Percentiles rank a stretch among this genome's conserved stretches.
Conservation (phyloP, 495 filamentous ascomycete species). For the Penicillium dipodomyicola region DNA sequence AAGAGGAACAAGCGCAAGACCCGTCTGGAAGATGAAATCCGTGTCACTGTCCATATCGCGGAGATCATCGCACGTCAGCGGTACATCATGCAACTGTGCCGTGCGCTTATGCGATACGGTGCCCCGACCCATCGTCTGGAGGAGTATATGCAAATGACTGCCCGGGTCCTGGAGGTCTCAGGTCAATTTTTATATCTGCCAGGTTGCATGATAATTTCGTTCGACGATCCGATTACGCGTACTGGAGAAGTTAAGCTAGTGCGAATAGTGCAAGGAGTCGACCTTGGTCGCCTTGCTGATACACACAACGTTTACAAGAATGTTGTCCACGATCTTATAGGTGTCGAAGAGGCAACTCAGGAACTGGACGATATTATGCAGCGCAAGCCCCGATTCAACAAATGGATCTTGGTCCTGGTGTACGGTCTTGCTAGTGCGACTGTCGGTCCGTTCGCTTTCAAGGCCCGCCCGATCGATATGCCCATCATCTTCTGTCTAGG, state of each 20-base stretch:
- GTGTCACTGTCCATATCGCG: constrained; percentile 85
- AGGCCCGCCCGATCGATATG: constrained; percentile 80
- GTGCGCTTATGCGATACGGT: constrained; percentile 81
- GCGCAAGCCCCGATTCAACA: constrained; percentile 61
- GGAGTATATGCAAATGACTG: constrained; percentile 88
- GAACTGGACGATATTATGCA: constrained; percentile 67
- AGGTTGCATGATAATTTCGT: constrained; percentile 93
- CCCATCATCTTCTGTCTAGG: constrained; percentile 85
- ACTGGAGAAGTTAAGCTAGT: constrained; percentile 93
- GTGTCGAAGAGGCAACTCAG: constrained; percentile 77
- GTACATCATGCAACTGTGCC: constrained; percentile 84
- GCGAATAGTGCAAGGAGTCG: constrained; percentile 70
- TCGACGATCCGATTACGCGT: constrained; percentile 85
- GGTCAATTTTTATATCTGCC: constrained; percentile 91
- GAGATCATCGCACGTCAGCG: constrained; percentile 80
- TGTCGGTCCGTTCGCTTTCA: constrained; percentile 85
- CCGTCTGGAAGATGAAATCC: constrained; percentile 61
- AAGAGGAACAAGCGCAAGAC: constrained; percentile 39
- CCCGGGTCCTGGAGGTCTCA: constrained; percentile 82
- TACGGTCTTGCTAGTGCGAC: constrained; percentile 78
- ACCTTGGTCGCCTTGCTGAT: constrained; percentile 81
- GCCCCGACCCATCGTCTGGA: constrained; percentile 78
- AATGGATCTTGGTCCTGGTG: constrained; percentile 70
- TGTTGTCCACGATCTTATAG: constrained; percentile 82
- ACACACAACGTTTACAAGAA: constrained; percentile 91